These are phyloP conservation scores for Prosopis cineraria DNA, from an alignment of 306 rosid species.

Conservation along the genomic window DNA sequence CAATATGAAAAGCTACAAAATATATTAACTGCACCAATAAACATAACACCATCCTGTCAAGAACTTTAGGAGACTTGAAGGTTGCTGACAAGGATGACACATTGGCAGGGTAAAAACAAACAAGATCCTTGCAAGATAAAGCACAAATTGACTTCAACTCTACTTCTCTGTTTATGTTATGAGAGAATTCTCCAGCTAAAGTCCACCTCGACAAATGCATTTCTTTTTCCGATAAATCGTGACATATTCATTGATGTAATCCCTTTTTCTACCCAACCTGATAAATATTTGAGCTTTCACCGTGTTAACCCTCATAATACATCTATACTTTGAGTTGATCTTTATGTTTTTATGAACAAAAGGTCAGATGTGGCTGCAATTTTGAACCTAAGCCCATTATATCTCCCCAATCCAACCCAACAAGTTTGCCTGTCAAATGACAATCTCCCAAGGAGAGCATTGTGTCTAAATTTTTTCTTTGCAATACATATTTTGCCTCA, in stretches of 20 bases:
- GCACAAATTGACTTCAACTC: background rate
- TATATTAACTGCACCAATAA: background rate
- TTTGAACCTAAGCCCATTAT: background rate
- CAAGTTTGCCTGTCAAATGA: background rate
- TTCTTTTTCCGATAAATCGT: background rate
- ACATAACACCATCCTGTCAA: background rate
- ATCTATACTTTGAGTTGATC: background rate
- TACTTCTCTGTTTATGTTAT: background rate
- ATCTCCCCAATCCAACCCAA: background rate
- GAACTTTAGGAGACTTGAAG: no score
- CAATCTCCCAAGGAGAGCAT: background rate
- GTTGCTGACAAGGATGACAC: no score
- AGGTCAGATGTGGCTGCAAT: background rate
- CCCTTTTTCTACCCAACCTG: background rate
- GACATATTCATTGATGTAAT: background rate
- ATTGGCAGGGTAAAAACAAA: no score
- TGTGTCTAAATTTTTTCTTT: background rate
- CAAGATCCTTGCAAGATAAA: background rate
- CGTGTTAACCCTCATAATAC: background rate
- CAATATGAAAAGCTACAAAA: conserved; percentile 1
- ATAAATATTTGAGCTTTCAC: background rate
- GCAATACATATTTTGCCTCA: background rate
- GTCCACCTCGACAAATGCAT: background rate
- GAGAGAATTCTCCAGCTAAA: background rate
- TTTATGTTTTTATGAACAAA: background rate